Percentiles rank a stretch among this genome's conserved stretches.
These are phyloP conservation scores for Myxozyma lipomycoides DNA, from an alignment of 805 yeast genomes.

Conservation along the genomic window DNA sequence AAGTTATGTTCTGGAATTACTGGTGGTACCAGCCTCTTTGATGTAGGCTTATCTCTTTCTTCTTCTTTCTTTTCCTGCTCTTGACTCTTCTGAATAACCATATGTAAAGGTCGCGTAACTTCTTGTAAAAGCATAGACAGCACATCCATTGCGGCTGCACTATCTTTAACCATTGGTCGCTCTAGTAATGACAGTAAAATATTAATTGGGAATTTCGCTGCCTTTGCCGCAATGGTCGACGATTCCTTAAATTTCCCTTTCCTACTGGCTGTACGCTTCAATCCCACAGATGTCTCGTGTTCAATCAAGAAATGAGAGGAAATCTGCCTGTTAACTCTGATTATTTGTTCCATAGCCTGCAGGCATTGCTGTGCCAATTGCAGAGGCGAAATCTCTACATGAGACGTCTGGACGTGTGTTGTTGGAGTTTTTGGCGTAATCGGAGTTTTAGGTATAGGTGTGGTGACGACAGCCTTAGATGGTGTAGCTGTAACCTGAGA, in stretches of 20 bases:
- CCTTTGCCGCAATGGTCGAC: conserved; percentile 29
- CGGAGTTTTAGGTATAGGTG: conserved; percentile 18
- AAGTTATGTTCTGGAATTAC: conserved; percentile 59
- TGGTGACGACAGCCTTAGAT: conserved; percentile 17
- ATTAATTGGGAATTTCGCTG: conserved; percentile 61
- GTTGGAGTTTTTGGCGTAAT: conserved; percentile 10
- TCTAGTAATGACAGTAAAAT: conserved; percentile 59
- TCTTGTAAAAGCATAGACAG: conserved; percentile 71
- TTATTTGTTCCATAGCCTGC: conserved; percentile 66
- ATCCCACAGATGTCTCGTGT: conserved; percentile 51
- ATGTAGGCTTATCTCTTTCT: background rate
- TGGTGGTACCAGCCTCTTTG: conserved; percentile 47
- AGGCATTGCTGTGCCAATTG: conserved; percentile 72
- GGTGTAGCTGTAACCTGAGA: conserved; percentile 13
- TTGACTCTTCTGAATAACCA: conserved; percentile 44
- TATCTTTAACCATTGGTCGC: conserved; percentile 61
- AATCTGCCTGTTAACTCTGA: conserved; percentile 63
- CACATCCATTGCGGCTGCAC: conserved; percentile 69
- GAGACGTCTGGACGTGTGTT: background rate
- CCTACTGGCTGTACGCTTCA: conserved; percentile 37
- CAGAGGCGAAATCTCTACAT: conserved; percentile 56
- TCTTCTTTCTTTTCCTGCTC: conserved; percentile 4
- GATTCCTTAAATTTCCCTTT: conserved; percentile 39
- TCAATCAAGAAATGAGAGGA: conserved; percentile 75
- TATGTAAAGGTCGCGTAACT: conserved; percentile 66